Evolutionary conservation across 2,329 filamentous ascomycete species (phyloP).

Genomic region (Aspergillus uvarum): DNA sequence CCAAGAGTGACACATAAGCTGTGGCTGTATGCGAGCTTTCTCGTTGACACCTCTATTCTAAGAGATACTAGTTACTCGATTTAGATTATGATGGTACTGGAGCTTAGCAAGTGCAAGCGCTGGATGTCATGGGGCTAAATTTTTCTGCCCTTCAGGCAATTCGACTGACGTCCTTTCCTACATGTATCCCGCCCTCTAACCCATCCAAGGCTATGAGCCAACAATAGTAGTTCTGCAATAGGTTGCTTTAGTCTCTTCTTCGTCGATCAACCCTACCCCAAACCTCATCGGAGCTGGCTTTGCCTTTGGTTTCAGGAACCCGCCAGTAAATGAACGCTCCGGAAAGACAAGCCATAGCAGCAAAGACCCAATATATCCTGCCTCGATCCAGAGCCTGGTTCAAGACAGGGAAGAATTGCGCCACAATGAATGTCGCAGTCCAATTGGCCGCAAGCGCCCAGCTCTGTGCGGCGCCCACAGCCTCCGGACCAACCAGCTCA

Average conservation of each 20-base stretch:
- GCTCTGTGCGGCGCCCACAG: slow-evolving; percentile 86
- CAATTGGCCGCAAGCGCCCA: slow-evolving; percentile 87
- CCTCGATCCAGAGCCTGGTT: slow-evolving; percentile 76
- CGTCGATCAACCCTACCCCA: slow-evolving; percentile 63
- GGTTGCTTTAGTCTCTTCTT: slow-evolving; percentile 32
- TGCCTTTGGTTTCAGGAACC: slow-evolving; percentile 88
- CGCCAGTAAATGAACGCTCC: slow-evolving; percentile 69
- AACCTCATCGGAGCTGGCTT: slow-evolving; percentile 81
- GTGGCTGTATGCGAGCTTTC: background rate
- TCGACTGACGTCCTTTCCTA: background rate
- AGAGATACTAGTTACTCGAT: background rate
- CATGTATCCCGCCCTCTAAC: background rate
- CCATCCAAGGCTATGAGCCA: background rate
- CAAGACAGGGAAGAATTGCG: slow-evolving; percentile 89
- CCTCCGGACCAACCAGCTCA: slow-evolving; percentile 85
- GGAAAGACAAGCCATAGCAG: slow-evolving; percentile 67
- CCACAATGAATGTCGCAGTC: slow-evolving; percentile 85
- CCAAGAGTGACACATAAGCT: background rate
- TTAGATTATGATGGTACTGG: background rate
- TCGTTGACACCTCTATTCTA: background rate
- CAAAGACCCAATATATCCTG: slow-evolving; percentile 90
- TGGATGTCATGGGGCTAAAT: no score
- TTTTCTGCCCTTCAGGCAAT: no score
- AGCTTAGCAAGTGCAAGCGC: background rate
- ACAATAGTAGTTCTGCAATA: background rate